Evolutionary conservation across 345 rosid genomes (phyloP).

Genomic region (Toxicodendron radicans): DNA sequence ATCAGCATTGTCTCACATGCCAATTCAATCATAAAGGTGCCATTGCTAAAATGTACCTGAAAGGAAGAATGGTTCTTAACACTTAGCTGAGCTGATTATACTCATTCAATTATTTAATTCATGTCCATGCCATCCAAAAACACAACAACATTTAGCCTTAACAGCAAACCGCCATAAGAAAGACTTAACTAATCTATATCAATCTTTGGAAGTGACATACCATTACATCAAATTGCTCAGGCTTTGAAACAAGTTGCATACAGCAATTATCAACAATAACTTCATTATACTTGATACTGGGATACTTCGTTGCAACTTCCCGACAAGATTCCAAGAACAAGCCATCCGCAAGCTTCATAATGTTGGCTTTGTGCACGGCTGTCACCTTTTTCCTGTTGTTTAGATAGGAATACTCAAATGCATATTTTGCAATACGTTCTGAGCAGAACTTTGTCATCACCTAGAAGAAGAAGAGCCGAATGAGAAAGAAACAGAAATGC

Average conservation of each 20-base stretch:
- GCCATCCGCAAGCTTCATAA: slow-evolving; percentile 98
- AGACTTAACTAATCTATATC: neutral
- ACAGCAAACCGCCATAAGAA: too few relatives aligned
- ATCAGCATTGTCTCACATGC: neutral
- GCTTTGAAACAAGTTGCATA: slow-evolving; percentile 96
- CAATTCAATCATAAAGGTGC: neutral
- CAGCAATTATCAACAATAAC: slow-evolving; percentile 94
- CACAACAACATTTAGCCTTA: too few relatives aligned
- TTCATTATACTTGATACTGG: slow-evolving; percentile 81
- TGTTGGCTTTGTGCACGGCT: slow-evolving; percentile 97
- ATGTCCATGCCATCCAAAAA: neutral
- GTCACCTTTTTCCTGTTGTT: slow-evolving; percentile 91
- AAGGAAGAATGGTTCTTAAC: neutral
- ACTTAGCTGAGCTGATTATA: neutral
- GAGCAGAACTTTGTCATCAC: slow-evolving; percentile 98
- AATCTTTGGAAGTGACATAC: slow-evolving; percentile 36
- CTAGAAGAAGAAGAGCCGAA: slow-evolving; percentile 32
- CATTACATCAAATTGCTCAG: slow-evolving; percentile 98
- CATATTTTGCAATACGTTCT: slow-evolving; percentile 89
- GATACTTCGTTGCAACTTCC: slow-evolving; percentile 76
- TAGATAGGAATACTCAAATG: slow-evolving; percentile 91
- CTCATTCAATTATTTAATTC: neutral
- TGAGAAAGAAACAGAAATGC: neutral
- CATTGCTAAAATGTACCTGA: neutral
- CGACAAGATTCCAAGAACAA: slow-evolving; percentile 91